phyloP scores from a whole-genome alignment of 2,329 filamentous ascomycete genomes.

The Alternaria atra region DNA sequence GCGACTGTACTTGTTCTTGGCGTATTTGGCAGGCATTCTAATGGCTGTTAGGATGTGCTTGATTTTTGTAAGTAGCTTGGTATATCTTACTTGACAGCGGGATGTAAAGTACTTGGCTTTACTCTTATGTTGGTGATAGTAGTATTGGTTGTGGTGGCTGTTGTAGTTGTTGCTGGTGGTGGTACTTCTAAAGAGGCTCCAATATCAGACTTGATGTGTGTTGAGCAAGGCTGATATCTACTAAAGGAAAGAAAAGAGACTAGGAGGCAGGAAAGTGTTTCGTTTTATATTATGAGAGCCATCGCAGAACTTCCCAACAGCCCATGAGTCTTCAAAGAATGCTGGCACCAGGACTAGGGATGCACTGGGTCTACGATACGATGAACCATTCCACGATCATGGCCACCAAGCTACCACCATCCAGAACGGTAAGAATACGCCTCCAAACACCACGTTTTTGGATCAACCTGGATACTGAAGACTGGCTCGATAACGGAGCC shows the following conservation, averaged over 20 bases:
- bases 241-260: not conserved
- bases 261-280: not conserved
- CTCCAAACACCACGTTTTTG: not conserved
- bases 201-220: not conserved
- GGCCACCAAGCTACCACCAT: not conserved
- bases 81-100: conserved; percentile 2
- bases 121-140: not conserved
- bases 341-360: not conserved
- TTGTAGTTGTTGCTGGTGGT: not conserved
- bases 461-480: not conserved
- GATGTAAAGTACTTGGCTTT: conserved; percentile 2
- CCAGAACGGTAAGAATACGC: not conserved
- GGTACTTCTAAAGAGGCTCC: not conserved
- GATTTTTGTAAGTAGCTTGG: not conserved
- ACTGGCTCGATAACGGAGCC: not conserved
- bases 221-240: not conserved
- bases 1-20: conserved; percentile 3
- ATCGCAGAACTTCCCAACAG: not conserved
- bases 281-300: not conserved
- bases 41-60: not conserved
- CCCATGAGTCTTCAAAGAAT: not conserved
- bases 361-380: not conserved
- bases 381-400: not conserved
- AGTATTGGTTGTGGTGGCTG: not conserved
- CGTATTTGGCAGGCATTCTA: conserved; percentile 9